phyloP scores from a whole-genome alignment of 352 stramenopile species.

The Pythium dissotocum region DNA sequence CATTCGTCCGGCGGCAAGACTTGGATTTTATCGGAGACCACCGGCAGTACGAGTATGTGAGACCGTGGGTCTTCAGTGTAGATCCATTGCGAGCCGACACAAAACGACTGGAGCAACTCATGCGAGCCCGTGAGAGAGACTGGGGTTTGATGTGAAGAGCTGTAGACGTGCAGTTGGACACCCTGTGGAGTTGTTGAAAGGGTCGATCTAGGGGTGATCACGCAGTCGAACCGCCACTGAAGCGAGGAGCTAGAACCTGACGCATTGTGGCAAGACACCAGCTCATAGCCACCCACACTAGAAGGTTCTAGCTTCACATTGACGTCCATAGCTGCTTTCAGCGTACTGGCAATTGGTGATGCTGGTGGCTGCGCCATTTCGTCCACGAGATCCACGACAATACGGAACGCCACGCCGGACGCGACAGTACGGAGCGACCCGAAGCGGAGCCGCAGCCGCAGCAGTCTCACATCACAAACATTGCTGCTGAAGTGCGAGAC shows the following conservation, averaged over 20 bases:
- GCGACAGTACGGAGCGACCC: constrained; percentile 30
- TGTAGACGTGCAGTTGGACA: neutral
- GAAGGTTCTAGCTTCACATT: neutral
- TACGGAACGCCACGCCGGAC: constrained; percentile 31
- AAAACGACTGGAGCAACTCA: constrained; percentile 37
- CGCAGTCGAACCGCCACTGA: constrained; percentile 19
- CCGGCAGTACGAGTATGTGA: constrained; percentile 38
- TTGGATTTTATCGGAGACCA: constrained; percentile 33
- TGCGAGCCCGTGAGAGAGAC: neutral
- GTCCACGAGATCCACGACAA: constrained; percentile 52
- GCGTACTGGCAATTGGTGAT: neutral
- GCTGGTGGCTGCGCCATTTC: constrained; percentile 49
- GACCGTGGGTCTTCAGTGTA: constrained; percentile 6
- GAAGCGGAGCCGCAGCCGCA: constrained; percentile 55
- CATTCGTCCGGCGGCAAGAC: neutral
- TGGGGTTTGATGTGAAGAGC: neutral
- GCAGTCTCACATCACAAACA: constrained; percentile 17
- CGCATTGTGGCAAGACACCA: neutral
- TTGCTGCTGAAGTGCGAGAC: constrained; percentile 7
- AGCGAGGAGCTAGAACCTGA: neutral
- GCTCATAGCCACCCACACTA: neutral
- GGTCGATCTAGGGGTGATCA: neutral
- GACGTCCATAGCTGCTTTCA: constrained; percentile 1
- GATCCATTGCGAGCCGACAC: constrained; percentile 35
- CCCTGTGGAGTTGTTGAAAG: neutral